phyloP scores from a whole-genome alignment of 129 eudicot genomes.

The Flaveria robusta region DNA sequence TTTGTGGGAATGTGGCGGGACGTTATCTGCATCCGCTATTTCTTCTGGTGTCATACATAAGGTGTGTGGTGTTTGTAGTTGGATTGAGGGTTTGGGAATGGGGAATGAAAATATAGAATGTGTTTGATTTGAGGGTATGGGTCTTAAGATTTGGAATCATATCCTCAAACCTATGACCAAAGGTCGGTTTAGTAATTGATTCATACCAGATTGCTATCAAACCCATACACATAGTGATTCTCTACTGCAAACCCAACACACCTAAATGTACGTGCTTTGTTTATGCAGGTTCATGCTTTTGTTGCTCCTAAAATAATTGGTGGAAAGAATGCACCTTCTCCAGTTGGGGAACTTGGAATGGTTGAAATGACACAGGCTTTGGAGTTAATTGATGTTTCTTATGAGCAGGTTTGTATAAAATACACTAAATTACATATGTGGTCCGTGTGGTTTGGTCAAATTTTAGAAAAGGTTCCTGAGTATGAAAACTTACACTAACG shows the following conservation, averaged over 20 bases:
- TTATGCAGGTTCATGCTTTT: slow-evolving; percentile 82
- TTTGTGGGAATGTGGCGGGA: slow-evolving; percentile 98
- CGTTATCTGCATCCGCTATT: slow-evolving; percentile 88
- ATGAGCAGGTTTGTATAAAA: slow-evolving; percentile 75
- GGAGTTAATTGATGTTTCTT: slow-evolving; percentile 74
- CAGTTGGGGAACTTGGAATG: slow-evolving; percentile 99
- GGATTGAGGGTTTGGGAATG: slow-evolving; percentile 8
- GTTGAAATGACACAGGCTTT: slow-evolving; percentile 98
- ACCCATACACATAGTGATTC: not conserved
- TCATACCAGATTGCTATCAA: not conserved
- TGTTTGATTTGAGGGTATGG: not conserved
- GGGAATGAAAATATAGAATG: not conserved
- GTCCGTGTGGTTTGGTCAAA: not conserved
- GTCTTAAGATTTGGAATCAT: not conserved
- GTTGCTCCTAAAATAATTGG: slow-evolving; percentile 99
- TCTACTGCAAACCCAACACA: not conserved
- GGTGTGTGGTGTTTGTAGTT: slow-evolving; percentile 42
- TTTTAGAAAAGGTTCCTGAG: not conserved
- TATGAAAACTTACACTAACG: not conserved
- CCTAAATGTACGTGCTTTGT: slow-evolving; percentile 4
- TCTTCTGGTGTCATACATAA: slow-evolving; percentile 95
- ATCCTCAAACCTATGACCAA: not conserved
- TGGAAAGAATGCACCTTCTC: slow-evolving; percentile 93
- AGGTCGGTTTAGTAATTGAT: not conserved
- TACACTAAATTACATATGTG: not conserved